Conservation (phyloP, 352 stramenopile species). For the Phytophthora pluvialis region DNA sequence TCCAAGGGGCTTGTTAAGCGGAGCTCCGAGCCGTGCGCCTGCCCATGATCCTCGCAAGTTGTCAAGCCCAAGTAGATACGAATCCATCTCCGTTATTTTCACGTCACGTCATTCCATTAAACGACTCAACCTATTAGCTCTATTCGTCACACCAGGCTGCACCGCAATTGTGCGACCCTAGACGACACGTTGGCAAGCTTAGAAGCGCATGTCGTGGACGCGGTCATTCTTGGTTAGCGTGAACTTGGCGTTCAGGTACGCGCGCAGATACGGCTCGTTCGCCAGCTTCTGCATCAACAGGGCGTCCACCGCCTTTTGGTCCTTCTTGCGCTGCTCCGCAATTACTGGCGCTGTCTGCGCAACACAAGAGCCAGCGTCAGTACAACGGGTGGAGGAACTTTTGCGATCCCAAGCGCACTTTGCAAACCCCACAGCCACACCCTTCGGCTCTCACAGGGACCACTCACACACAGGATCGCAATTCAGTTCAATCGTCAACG, state of each 20-base stretch:
- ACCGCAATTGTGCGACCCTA: neutral
- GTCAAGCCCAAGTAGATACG: neutral
- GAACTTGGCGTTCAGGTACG: slow-evolving; percentile 99
- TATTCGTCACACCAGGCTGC: slow-evolving; percentile 6
- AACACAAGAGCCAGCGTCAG: slow-evolving; percentile 23
- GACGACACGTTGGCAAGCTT: slow-evolving; percentile 44
- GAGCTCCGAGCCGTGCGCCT: slow-evolving; percentile 9
- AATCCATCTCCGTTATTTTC: slow-evolving; percentile 21
- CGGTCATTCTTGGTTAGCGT: slow-evolving; percentile 97
- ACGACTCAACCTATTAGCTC: slow-evolving; percentile 11
- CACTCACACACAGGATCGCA: slow-evolving; percentile 19
- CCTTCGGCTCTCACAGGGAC: slow-evolving; percentile 21
- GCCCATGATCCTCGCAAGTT: slow-evolving; percentile 3
- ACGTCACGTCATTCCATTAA: slow-evolving; percentile 21
- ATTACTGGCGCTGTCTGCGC: slow-evolving; percentile 68
- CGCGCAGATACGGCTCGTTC: slow-evolving; percentile 90
- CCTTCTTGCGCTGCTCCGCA: slow-evolving; percentile 94
- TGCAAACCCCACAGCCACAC: slow-evolving; percentile 20
- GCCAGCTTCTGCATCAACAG: slow-evolving; percentile 67
- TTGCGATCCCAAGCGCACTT: slow-evolving; percentile 76
- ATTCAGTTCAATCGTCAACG: slow-evolving; percentile 25
- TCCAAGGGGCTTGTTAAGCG: slow-evolving; percentile 31
- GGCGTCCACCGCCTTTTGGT: slow-evolving; percentile 96
- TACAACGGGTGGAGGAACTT: slow-evolving; percentile 47
- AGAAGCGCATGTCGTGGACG: slow-evolving; percentile 99